A percentile compares a stretch with the other conserved stretches of the same genome.
Conservation (phyloP, 208 protist species). For the Trypanosoma melophagium region DNA sequence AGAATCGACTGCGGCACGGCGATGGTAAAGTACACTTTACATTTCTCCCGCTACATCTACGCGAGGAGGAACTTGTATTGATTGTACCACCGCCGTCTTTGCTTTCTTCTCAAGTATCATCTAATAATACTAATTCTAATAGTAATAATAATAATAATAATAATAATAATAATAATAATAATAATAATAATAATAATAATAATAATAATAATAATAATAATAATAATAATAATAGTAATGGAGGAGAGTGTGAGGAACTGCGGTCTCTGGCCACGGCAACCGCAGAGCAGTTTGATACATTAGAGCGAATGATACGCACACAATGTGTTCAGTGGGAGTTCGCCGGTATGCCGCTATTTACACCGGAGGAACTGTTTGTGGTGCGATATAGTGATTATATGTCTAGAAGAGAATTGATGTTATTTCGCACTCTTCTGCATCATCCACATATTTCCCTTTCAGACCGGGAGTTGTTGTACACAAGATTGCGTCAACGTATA, state of each 20-base stretch:
- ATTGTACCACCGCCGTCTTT: slow-evolving; percentile 33
- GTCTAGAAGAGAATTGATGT: slow-evolving; percentile 20
- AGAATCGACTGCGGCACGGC: slow-evolving; percentile 27
- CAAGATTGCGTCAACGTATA: slow-evolving; percentile 39
- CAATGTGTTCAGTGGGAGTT: slow-evolving; percentile 36
- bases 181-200: neutral
- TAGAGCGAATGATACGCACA: slow-evolving; percentile 38
- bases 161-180: neutral
- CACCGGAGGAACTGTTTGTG: slow-evolving; percentile 35
- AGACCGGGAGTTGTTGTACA: slow-evolving; percentile 62
- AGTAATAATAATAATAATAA: too few relatives aligned
- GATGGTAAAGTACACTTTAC: slow-evolving; percentile 28
- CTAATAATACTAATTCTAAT: too few relatives aligned
- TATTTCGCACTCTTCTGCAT: slow-evolving; percentile 45
- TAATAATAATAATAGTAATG: neutral
- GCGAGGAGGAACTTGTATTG: slow-evolving; percentile 68
- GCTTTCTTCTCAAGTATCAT: too few relatives aligned
- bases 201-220: neutral
- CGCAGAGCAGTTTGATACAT: slow-evolving; percentile 39
- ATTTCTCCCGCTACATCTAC: slow-evolving; percentile 66
- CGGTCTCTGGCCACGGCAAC: slow-evolving; percentile 24
- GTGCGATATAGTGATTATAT: slow-evolving; percentile 70
- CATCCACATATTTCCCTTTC: slow-evolving; percentile 43
- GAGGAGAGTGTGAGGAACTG: neutral
- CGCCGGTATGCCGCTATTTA: slow-evolving; percentile 39